Evolutionary conservation across 2,329 filamentous ascomycete species (phyloP).

Genomic region (Colletotrichum shisoi): DNA sequence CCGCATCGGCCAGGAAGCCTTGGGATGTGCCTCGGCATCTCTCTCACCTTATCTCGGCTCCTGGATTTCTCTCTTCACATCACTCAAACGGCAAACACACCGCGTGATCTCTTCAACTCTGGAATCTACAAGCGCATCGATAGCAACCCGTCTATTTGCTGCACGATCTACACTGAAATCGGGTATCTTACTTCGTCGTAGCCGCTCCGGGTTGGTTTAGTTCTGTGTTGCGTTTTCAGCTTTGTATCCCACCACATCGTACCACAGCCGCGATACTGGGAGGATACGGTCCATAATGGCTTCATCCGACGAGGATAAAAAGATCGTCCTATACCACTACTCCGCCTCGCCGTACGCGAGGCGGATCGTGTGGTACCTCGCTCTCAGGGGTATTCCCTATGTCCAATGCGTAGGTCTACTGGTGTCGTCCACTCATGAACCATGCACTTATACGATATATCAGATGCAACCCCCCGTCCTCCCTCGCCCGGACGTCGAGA

Average conservation of each 20-base stretch:
- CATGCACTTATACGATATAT: conserved; percentile 6
- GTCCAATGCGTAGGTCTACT: conserved; percentile 68
- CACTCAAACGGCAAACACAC: conserved; percentile 1
- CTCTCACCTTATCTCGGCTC: background rate
- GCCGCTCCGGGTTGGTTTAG: too few species aligned
- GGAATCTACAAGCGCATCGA: background rate
- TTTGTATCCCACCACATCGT: background rate
- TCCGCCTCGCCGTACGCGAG: conserved; percentile 69
- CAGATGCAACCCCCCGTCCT: conserved; percentile 71
- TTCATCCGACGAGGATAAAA: conserved; percentile 5
- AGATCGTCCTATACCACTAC: conserved; percentile 72
- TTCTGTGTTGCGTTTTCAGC: background rate
- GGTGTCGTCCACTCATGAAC: background rate
- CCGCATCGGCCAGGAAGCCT: background rate
- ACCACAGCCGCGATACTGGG: background rate
- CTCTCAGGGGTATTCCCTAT: conserved; percentile 70
- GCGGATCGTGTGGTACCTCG: conserved; percentile 72
- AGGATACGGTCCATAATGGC: conserved; percentile 19
- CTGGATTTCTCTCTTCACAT: conserved; percentile 3
- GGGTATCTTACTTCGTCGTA: background rate
- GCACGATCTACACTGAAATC: background rate
- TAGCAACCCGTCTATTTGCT: background rate
- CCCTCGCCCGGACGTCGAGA: conserved; percentile 70
- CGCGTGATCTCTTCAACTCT: background rate
- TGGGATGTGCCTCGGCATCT: conserved; percentile 34